A percentile compares a stretch with the other conserved stretches of the same genome.
Evolutionary conservation across 2,329 filamentous ascomycete species (phyloP).

Genomic region (Neodidymelliopsis sp.): DNA sequence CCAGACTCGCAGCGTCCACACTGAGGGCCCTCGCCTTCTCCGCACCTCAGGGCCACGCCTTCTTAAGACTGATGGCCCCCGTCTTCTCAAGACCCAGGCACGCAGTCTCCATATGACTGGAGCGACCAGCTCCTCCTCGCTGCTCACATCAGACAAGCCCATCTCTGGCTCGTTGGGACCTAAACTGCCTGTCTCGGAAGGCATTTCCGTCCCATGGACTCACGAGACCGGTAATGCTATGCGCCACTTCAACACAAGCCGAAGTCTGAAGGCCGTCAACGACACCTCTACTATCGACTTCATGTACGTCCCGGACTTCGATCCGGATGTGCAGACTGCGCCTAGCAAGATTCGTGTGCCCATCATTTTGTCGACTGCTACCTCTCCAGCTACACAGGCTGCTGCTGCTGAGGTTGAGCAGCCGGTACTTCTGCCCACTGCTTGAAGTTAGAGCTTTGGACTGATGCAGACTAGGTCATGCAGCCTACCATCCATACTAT

Average conservation of each 20-base stretch:
- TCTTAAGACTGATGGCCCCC: slow-evolving; percentile 15
- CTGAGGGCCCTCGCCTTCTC: slow-evolving; percentile 18
- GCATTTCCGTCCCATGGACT: slow-evolving; percentile 48
- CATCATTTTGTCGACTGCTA: slow-evolving; percentile 51
- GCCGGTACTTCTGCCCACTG: slow-evolving; percentile 28
- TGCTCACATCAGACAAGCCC: slow-evolving; percentile 59
- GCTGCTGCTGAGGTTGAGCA: slow-evolving; percentile 36
- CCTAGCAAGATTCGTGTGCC: slow-evolving; percentile 56
- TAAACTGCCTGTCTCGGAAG: slow-evolving; percentile 59
- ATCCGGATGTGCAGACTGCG: slow-evolving; percentile 50
- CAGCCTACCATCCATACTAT: slow-evolving; percentile 65
- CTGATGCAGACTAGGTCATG: slow-evolving; percentile 54
- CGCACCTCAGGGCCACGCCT: slow-evolving; percentile 14
- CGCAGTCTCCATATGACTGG: slow-evolving; percentile 68
- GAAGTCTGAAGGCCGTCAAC: slow-evolving; percentile 62
- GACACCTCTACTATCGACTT: slow-evolving; percentile 70
- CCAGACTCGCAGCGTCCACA: slow-evolving; percentile 15
- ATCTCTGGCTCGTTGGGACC: slow-evolving; percentile 56
- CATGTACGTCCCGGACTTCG: slow-evolving; percentile 64
- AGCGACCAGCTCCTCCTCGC: slow-evolving; percentile 62
- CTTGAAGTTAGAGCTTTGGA: slow-evolving; percentile 18
- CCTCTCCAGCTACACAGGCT: slow-evolving; percentile 22
- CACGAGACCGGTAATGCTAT: slow-evolving; percentile 39
- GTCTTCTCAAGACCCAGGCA: slow-evolving; percentile 32
- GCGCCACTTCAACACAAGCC: slow-evolving; percentile 69